These are phyloP conservation scores for Fusarium aywerte DNA, from an alignment of 2,329 filamentous ascomycete species.

Conservation along the genomic window DNA sequence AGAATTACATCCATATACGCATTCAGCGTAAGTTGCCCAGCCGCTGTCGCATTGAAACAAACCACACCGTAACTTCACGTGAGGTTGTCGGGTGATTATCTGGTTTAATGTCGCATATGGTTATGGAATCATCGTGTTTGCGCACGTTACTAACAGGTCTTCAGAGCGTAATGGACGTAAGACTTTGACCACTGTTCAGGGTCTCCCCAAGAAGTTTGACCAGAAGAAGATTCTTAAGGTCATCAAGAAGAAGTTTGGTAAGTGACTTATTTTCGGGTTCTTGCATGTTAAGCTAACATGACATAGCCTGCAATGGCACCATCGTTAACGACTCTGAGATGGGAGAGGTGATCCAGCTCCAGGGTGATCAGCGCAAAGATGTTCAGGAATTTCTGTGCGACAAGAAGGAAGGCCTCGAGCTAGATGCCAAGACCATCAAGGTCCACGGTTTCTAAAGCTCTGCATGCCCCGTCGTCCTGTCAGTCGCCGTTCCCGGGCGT, in stretches of 20 bases:
- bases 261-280: slow-evolving; percentile 45
- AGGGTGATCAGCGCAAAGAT: slow-evolving; percentile 99
- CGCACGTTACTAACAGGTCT: slow-evolving; percentile 12
- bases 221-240: slow-evolving; percentile 99
- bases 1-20: slow-evolving; percentile 99
- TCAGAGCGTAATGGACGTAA: slow-evolving; percentile 99
- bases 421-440: slow-evolving; percentile 98
- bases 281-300: slow-evolving; percentile 1
- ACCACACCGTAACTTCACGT: slow-evolving; percentile 26
- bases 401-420: slow-evolving; percentile 93
- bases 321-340: slow-evolving; percentile 96
- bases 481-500: slow-evolving; percentile 48
- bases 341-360: slow-evolving; percentile 99
- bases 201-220: slow-evolving; percentile 98
- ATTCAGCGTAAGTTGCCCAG: slow-evolving; percentile 83
- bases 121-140: not conserved
- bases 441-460: slow-evolving; percentile 67
- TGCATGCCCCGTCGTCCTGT: slow-evolving; percentile 54
- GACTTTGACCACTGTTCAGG: slow-evolving; percentile 99
- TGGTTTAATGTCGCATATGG: slow-evolving; percentile 1
- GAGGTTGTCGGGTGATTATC: slow-evolving; percentile 13
- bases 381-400: slow-evolving; percentile 97
- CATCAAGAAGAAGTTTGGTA: slow-evolving; percentile 99
- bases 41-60: slow-evolving; percentile 8
- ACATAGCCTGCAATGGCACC: slow-evolving; percentile 97